These are phyloP conservation scores for Isoetes taiwanensis DNA, from an alignment of 75 land plant genomes.

Conservation along the genomic window DNA sequence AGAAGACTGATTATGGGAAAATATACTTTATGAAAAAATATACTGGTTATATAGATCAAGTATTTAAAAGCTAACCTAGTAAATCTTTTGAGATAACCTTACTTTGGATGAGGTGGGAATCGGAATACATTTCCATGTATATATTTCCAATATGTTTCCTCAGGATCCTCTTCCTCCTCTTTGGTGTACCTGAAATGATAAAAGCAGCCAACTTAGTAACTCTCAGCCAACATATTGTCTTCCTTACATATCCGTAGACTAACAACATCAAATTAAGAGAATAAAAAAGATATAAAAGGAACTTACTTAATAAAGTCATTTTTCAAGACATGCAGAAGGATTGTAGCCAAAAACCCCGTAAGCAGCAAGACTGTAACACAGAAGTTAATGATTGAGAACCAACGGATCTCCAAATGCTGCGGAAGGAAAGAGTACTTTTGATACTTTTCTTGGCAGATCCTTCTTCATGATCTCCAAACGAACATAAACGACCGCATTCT, in stretches of 20 bases:
- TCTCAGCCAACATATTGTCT: neutral
- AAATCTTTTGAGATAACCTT: no score
- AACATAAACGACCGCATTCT: no score
- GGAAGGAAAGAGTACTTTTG: conserved; percentile 28
- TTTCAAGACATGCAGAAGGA: conserved; percentile 40
- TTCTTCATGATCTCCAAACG: no score
- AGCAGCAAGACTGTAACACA: conserved; percentile 43
- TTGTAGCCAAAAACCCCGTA: conserved; percentile 40
- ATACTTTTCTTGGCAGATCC: no score
- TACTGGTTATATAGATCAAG: no score
- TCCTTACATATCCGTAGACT: neutral
- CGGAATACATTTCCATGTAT: conserved; percentile 80
- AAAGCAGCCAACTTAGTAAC: neutral
- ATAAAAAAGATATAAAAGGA: no score
- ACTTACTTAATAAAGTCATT: conserved; percentile 41
- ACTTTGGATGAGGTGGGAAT: conserved; percentile 42
- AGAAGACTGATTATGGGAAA: no score
- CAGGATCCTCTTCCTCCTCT: conserved; percentile 55
- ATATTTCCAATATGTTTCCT: conserved; percentile 69
- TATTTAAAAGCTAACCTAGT: no score
- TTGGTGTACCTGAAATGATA: conserved; percentile 17
- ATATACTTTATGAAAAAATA: no score
- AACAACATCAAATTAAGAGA: no score
- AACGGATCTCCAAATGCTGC: conserved; percentile 38
- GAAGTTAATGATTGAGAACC: conserved; percentile 46